Conservation (phyloP, 2,329 filamentous ascomycete species). For the Epichloe typhina region DNA sequence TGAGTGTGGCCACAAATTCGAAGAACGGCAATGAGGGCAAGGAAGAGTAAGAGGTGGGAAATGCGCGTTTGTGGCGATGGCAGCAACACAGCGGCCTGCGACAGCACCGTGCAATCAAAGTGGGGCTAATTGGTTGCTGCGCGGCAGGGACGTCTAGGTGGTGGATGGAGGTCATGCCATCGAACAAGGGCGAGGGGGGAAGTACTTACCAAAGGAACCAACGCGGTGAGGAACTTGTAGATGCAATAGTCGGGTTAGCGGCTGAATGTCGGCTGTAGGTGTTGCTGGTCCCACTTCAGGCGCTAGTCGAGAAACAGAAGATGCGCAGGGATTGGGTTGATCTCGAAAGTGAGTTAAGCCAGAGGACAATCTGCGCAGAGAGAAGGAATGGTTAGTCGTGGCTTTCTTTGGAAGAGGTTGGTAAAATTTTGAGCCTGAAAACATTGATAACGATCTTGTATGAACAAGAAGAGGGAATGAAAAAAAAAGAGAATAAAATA, state of each 20-base stretch:
- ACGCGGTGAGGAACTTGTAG: conserved; percentile 3
- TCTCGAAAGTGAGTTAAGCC: neutral
- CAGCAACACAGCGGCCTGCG: neutral
- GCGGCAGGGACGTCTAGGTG: neutral
- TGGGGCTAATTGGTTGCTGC: neutral
- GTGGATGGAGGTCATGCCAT: conserved; percentile 1
- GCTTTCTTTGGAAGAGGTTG: neutral
- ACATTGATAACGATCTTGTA: neutral
- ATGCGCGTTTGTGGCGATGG: neutral
- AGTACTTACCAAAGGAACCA: conserved; percentile 6
- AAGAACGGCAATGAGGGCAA: neutral
- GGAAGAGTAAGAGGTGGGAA: conserved; percentile 7
- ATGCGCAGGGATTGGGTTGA: conserved; percentile 7
- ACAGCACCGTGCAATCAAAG: neutral
- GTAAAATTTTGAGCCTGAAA: neutral
- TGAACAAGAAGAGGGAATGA: neutral
- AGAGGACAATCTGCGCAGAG: conserved; percentile 1
- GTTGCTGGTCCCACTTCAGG: neutral
- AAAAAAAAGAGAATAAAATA: neutral
- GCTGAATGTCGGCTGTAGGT: conserved; percentile 7
- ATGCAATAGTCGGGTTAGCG: neutral
- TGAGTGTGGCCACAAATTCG: conserved; percentile 5
- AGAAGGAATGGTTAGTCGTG: conserved; percentile 1
- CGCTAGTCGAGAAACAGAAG: conserved; percentile 5
- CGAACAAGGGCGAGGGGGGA: neutral